These are phyloP conservation scores for Penicillium capsulatum DNA, from an alignment of 2,329 filamentous ascomycete species.

Conservation along the genomic window DNA sequence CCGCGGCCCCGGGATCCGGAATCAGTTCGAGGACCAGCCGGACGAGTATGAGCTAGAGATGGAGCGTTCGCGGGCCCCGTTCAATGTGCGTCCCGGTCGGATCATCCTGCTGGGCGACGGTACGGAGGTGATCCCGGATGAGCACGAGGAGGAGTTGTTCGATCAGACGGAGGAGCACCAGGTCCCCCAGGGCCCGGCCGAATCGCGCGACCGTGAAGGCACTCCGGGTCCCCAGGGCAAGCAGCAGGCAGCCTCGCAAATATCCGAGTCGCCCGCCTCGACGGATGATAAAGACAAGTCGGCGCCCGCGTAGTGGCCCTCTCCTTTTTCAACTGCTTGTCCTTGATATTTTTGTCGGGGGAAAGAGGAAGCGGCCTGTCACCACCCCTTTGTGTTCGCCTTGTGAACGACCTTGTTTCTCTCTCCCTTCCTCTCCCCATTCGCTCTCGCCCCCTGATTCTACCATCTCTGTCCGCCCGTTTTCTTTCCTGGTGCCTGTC, in stretches of 20 bases:
- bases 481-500: constrained; percentile 14
- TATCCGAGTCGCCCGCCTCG: constrained; percentile 38
- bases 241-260: constrained; percentile 23
- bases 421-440: constrained; percentile 2
- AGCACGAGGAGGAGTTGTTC: constrained; percentile 89
- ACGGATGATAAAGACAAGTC: constrained; percentile 37
- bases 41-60: constrained; percentile 53
- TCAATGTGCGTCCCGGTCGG: constrained; percentile 69
- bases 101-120: constrained; percentile 95
- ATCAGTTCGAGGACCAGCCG: constrained; percentile 74
- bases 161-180: constrained; percentile 88
- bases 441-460: constrained; percentile 1
- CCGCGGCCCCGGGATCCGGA: constrained; percentile 75
- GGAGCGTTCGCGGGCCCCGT: constrained; percentile 56
- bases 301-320: constrained; percentile 24
- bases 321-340: constrained; percentile 9
- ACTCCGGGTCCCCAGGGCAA: constrained; percentile 49
- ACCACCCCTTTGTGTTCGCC: constrained; percentile 14
- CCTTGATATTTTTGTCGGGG: constrained; percentile 13
- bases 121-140: constrained; percentile 84
- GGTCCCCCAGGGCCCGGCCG: constrained; percentile 71
- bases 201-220: constrained; percentile 46
- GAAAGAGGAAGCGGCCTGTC: too few relatives aligned
- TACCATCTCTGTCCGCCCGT: constrained; percentile 16
- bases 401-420: constrained; percentile 13